Evolutionary conservation across 202 grass and related monocot species (phyloP).

Genomic region (Zizania palustris): DNA sequence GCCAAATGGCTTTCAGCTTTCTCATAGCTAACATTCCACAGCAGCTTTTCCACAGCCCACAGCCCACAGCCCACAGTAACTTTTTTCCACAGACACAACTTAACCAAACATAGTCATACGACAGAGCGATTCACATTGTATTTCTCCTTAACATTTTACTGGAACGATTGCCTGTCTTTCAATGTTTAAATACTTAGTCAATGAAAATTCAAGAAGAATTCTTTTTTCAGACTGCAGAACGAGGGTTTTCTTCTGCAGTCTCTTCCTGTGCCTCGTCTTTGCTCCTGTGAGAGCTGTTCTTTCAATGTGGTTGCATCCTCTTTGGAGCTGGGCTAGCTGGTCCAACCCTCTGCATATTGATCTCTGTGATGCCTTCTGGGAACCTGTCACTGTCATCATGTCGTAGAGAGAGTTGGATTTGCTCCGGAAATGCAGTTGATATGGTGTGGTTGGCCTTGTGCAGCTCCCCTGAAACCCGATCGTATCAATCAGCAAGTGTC

Average conservation of each 20-base stretch:
- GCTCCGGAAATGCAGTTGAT: constrained; percentile 68
- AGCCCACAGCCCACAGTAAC: too few relatives aligned
- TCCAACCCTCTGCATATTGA: constrained; percentile 57
- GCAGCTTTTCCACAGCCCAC: too few relatives aligned
- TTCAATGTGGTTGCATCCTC: constrained; percentile 50
- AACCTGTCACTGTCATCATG: constrained; percentile 56
- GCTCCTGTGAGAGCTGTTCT: constrained; percentile 55
- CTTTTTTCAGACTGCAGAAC: constrained; percentile 80
- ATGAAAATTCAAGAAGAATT: constrained; percentile 61
- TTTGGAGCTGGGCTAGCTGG: constrained; percentile 32
- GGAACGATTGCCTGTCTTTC: constrained; percentile 56
- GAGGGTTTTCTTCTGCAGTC: constrained; percentile 79
- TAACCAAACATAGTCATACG: too few relatives aligned
- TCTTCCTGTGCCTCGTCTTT: constrained; percentile 72
- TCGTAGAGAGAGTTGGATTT: constrained; percentile 74
- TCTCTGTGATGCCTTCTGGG: constrained; percentile 55
- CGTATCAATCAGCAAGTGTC: constrained; percentile 48
- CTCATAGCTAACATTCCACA: too few relatives aligned
- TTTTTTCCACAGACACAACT: too few relatives aligned
- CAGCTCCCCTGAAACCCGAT: constrained; percentile 56
- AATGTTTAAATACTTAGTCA: constrained; percentile 68
- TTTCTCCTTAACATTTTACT: not conserved
- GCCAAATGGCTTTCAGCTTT: too few relatives aligned
- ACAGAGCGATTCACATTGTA: not conserved
- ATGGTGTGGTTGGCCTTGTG: constrained; percentile 98